These are phyloP conservation scores for Babesia ovata DNA, from an alignment of 169 alveolate species.

Conservation along the genomic window DNA sequence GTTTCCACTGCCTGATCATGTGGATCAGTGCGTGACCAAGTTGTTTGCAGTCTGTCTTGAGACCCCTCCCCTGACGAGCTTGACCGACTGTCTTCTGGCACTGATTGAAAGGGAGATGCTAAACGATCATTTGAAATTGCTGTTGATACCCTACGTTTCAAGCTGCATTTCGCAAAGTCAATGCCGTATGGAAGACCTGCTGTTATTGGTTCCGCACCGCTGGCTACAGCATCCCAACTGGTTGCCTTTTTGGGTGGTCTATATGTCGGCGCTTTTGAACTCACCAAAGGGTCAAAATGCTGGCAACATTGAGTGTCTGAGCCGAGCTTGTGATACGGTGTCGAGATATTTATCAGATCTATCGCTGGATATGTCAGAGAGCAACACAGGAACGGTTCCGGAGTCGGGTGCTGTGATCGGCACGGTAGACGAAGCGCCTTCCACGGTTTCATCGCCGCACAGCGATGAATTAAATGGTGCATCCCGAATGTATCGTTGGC, in stretches of 20 bases:
- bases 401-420: too few species aligned
- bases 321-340: neutral
- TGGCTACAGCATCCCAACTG: neutral
- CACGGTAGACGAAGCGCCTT: neutral
- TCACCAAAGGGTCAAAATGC: neutral
- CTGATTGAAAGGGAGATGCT: constrained; percentile 7
- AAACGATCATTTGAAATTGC: constrained; percentile 15
- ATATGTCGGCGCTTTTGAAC: neutral
- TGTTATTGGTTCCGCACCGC: neutral
- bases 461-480: too few species aligned
- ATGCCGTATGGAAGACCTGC: neutral
- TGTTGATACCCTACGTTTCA: constrained; percentile 37
- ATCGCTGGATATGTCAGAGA: neutral
- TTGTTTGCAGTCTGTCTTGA: neutral
- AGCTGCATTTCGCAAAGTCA: neutral
- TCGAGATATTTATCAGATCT: neutral
- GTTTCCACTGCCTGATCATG: neutral
- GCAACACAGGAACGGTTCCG: too few species aligned
- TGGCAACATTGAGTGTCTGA: too few species aligned
- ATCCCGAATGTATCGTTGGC: neutral
- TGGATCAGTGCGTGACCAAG: constrained; percentile 18
- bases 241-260: constrained; percentile 22
- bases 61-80: neutral
- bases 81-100: constrained; percentile 7
- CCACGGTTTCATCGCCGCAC: neutral